Evolutionary conservation across 208 protist species (phyloP), one percentile per base, ranked within the genome.

Genomic region (Phytomonas serpens): DNA sequence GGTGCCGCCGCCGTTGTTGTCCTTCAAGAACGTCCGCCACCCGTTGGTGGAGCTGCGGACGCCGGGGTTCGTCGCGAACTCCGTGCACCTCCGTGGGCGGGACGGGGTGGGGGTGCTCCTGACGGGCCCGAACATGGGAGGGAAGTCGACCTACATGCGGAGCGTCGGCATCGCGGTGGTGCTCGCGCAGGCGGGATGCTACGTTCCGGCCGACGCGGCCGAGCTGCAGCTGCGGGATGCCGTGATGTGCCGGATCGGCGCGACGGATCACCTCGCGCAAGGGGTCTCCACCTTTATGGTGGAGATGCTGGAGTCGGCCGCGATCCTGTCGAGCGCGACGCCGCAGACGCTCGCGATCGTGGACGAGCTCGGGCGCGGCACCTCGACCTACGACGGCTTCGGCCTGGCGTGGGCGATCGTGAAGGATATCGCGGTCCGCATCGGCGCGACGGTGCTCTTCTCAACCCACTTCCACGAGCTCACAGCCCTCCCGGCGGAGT

Each of bases 401-500:
- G 99, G 99, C 5, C 81, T 99, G 0, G 99, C 99, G 2, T 99
- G 96, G 96, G 96, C 98, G 11, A 99, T 99, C 67, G 95, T 97
- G 1, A 90, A 99, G 83, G 87, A 98, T 67, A 85, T 99, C 32
- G 90, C 85, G 19, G 85, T 77, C 4, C 80, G 88, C 34, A 86
- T 96, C 31, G 78, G 89, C 13, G 75, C 89, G 7, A 90, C 96
- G 13, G 88, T 94, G 47, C 83, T 99, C 64, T 99, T 99, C 81
- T 99, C 99, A 19, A 99, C 98, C 16, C 99, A 99, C 85, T 99
- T 99, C 81, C 99, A 99, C 80, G 99, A 99, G 86, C 88, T 99
- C 32, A 99, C 98, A 16, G 89, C 88, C 52, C 83, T 99, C 4
- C 82, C 84, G 30, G 76, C 72, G 68, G 63, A 85, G 42, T 85